Evolutionary conservation across 345 rosid genomes (phyloP), one percentile per base, ranked within the genome.

Genomic region (Eucalyptus marginata): DNA sequence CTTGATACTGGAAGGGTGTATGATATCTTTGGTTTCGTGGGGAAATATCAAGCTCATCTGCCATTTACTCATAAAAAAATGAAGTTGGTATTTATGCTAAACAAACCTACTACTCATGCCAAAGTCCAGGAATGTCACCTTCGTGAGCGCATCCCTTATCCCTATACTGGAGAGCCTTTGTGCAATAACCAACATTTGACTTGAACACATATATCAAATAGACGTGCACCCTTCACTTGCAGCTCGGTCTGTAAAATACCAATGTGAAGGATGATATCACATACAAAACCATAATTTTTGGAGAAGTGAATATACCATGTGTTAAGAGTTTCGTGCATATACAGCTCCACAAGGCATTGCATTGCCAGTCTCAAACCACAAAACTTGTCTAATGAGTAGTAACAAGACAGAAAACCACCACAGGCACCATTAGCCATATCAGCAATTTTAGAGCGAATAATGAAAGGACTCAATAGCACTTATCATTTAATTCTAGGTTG

Each of bases 21-120:
- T 18, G 59, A 20, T 54, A 54, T 54, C 59, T 90, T 96, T 95
- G 88, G 90, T 92, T 92, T 95, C 96, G 88, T 92, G 91, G 17
- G 97, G 94, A 92, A 92, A 91, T 83, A 94, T 89, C 91, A 97
- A 91, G 92, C 94, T 94, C 92, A 93, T 92, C 97, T 96, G 93
- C 89, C 88, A 47, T 59, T 46, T 16, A 68, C 81, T 24, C 7
- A 24, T 58, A 59, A 89, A 87, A 87, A 62, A 86, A 56, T n/a
- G 90, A 92, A 68, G 87, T 89, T 36, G n/a, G 50, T 83, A 18
- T 46, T 44, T 18, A 49, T 68, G 56, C 62, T n/a, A 20, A 47
- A 88, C 59, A 90, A 71, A 62, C 49, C 47, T 4, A 18, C 11
- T 56, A 27, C 11, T 79, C 85, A 88, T 51, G 58, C 85, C 62